phyloP scores from a whole-genome alignment of 2,329 filamentous ascomycete genomes.

The Fusarium pininemorale region DNA sequence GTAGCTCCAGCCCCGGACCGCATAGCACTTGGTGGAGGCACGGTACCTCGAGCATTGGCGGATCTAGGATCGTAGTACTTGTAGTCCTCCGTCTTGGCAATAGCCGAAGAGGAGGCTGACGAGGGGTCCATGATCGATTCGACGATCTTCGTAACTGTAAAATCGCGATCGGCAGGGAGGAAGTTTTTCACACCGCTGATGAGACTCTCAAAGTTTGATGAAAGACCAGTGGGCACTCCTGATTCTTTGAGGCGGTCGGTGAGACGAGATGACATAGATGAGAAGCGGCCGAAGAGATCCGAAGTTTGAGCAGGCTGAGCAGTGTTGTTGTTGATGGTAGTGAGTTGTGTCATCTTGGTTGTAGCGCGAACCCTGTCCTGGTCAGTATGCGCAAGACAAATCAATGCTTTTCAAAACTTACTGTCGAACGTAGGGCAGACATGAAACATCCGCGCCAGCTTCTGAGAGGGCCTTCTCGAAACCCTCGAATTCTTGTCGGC shows the following conservation, averaged over 20 bases:
- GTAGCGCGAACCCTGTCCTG: constrained; percentile 80
- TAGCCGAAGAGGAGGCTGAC: constrained; percentile 87
- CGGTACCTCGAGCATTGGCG: constrained; percentile 89
- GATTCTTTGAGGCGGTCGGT: constrained; percentile 95
- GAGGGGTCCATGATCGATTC: constrained; percentile 98
- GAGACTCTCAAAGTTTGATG: constrained; percentile 89
- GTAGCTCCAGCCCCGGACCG: constrained; percentile 55
- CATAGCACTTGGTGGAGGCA: constrained; percentile 79
- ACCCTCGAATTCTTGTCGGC: constrained; percentile 80
- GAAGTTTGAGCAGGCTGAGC: constrained; percentile 69
- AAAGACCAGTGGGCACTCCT: constrained; percentile 73
- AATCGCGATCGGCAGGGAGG: constrained; percentile 92
- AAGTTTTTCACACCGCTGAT: constrained; percentile 98
- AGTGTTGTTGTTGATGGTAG: constrained; percentile 83
- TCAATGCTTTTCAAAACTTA: constrained; percentile 51
- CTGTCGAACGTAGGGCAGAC: constrained; percentile 87
- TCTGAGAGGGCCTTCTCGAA: constrained; percentile 85
- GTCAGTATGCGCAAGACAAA: constrained; percentile 35
- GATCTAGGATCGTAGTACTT: constrained; percentile 97
- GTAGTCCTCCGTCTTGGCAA: constrained; percentile 95
- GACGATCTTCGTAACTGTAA: constrained; percentile 97
- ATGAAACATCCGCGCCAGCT: constrained; percentile 78
- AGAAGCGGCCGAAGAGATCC: constrained; percentile 93
- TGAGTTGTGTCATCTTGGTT: constrained; percentile 98
- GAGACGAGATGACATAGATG: constrained; percentile 87